These are phyloP conservation scores for Paramecium pentaurelia DNA, from an alignment of 73 alveolate species.

Conservation along the genomic window DNA sequence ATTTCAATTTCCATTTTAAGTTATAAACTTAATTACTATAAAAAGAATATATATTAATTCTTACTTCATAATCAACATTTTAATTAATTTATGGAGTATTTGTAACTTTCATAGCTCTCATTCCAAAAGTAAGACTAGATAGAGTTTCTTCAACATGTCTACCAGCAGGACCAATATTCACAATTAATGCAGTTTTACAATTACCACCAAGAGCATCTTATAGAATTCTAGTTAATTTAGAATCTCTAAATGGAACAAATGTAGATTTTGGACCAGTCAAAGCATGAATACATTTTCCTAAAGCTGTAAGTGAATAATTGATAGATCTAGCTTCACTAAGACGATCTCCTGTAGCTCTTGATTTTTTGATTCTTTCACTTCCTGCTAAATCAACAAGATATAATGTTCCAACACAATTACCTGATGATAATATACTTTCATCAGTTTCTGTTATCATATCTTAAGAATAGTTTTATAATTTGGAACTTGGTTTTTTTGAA, in stretches of 20 bases:
- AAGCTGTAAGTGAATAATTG: slow-evolving; percentile 78
- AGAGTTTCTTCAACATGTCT: slow-evolving; percentile 88
- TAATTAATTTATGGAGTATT: slow-evolving; percentile 84
- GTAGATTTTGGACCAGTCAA: slow-evolving; percentile 65
- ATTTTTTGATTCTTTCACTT: slow-evolving; percentile 91
- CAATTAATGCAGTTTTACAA: slow-evolving; percentile 91
- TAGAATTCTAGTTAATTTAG: slow-evolving; percentile 85
- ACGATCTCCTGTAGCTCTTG: slow-evolving; percentile 86
- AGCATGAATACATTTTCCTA: slow-evolving; percentile 90
- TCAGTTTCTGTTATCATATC: neutral
- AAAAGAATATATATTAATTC: neutral
- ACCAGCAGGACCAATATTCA: slow-evolving; percentile 93
- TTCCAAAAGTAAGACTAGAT: slow-evolving; percentile 85
- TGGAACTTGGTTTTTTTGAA: slow-evolving; percentile 59
- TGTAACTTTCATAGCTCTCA: slow-evolving; percentile 93
- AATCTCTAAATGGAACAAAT: slow-evolving; percentile 87
- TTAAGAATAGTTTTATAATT: neutral
- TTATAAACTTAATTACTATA: slow-evolving; percentile 18
- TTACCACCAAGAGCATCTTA: slow-evolving; percentile 96
- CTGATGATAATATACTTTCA: neutral
- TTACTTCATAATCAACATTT: slow-evolving; percentile 71
- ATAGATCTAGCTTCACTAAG: slow-evolving; percentile 85
- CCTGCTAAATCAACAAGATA: slow-evolving; percentile 98
- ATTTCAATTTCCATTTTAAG: slow-evolving; percentile 81
- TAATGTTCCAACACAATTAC: slow-evolving; percentile 66